These are phyloP conservation scores for Parietichytrium sp. DNA, from an alignment of 108 stramenopile genomes.

Conservation along the genomic window DNA sequence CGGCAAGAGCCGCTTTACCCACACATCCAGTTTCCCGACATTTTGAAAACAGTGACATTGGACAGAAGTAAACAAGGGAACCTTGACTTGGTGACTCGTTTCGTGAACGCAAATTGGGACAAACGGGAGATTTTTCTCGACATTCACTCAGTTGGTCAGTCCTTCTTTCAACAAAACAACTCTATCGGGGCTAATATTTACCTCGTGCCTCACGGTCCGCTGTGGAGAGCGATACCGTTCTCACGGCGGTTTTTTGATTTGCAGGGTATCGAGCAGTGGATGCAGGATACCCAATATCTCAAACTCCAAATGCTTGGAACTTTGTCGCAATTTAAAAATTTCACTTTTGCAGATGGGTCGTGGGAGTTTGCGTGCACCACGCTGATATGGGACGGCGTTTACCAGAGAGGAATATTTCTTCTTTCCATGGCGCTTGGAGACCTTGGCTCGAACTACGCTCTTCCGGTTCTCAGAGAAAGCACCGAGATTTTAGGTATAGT, in stretches of 20 bases:
- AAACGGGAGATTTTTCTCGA: background rate
- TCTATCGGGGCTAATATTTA: background rate
- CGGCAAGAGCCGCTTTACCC: conserved; percentile 36
- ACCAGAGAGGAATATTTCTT: conserved; percentile 15
- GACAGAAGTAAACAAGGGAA: background rate
- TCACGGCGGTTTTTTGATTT: background rate
- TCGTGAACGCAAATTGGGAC: background rate
- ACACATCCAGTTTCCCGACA: background rate
- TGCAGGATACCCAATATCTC: background rate
- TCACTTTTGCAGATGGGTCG: background rate
- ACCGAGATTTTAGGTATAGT: background rate
- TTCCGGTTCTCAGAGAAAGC: background rate
- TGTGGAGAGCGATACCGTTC: background rate
- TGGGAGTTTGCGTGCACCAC: conserved; percentile 17
- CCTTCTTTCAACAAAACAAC: background rate
- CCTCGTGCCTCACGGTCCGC: background rate
- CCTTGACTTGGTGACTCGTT: background rate
- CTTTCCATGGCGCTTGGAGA: background rate
- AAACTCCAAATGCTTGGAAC: background rate
- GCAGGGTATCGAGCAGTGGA: background rate
- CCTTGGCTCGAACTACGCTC: no score
- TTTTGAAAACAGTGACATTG: background rate
- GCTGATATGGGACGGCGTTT: conserved; percentile 10
- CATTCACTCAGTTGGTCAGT: background rate
- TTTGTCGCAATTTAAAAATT: background rate